Conservation (phyloP, 768 basidiomycete species). For the Tricholoma saponaceum region DNA sequence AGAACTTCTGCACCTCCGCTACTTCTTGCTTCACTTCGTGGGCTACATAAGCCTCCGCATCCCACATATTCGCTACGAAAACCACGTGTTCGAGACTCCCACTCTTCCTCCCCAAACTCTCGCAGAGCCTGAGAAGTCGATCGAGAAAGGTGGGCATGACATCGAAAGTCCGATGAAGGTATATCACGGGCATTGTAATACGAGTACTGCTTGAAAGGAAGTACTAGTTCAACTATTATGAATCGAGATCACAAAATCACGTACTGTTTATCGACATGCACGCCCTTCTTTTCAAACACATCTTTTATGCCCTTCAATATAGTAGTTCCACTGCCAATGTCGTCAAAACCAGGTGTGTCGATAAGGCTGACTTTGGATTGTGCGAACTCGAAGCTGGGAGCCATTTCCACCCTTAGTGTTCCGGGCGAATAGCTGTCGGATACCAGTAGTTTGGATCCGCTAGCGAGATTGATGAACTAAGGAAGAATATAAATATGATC, state of each 20-base stretch:
- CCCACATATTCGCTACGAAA: neutral
- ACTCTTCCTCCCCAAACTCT: neutral
- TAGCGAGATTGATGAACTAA: neutral
- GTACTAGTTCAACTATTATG: neutral
- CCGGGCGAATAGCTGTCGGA: neutral
- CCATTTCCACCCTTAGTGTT: neutral
- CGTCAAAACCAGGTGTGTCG: neutral
- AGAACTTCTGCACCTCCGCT: neutral
- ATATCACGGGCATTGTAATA: neutral
- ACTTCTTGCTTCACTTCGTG: neutral
- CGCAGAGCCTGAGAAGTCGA: neutral
- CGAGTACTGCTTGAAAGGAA: neutral
- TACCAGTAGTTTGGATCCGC: neutral
- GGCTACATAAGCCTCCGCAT: neutral
- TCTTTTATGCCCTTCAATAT: neutral
- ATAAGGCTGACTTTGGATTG: neutral
- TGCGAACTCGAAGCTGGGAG: neutral
- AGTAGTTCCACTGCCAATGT: neutral
- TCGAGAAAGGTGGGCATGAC: neutral
- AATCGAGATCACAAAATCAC: neutral
- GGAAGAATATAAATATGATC: neutral
- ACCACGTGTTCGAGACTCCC: neutral
- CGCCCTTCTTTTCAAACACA: neutral
- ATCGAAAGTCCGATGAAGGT: neutral
- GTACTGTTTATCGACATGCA: neutral